Conservation (phyloP, 2,329 filamentous ascomycete species). For the Colletotrichum cereale region DNA sequence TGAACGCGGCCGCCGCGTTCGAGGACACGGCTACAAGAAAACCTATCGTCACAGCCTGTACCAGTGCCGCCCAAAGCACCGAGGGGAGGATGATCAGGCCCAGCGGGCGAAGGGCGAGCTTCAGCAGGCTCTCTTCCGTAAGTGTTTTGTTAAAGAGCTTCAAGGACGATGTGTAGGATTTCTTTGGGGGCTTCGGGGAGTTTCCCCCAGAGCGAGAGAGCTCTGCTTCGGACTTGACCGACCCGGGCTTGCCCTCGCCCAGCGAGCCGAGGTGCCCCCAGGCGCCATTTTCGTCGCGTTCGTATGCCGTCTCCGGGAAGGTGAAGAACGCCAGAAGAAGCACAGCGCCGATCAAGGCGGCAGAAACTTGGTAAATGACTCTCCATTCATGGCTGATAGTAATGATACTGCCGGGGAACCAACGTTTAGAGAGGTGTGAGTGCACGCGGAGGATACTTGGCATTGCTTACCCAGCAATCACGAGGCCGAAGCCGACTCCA, state of each 20-base stretch:
- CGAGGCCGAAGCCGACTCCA: slow-evolving; percentile 57
- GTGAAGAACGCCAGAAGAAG: slow-evolving; percentile 64
- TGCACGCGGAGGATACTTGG: too few relatives aligned
- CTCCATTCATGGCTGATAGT: slow-evolving; percentile 63
- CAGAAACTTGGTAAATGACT: slow-evolving; percentile 63
- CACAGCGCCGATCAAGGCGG: slow-evolving; percentile 62
- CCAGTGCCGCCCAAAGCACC: slow-evolving; percentile 67
- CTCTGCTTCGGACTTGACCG: slow-evolving; percentile 40
- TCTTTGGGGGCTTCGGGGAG: slow-evolving; percentile 39
- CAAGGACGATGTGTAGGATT: slow-evolving; percentile 52
- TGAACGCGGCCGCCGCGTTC: slow-evolving; percentile 61
- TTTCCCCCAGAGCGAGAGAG: slow-evolving; percentile 18
- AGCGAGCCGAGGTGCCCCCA: slow-evolving; percentile 23
- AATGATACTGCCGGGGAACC: slow-evolving; percentile 53
- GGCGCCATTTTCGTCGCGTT: slow-evolving; percentile 44
- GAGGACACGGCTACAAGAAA: slow-evolving; percentile 68
- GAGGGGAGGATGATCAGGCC: slow-evolving; percentile 63
- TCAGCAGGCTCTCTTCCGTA: slow-evolving; percentile 61
- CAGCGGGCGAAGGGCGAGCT: slow-evolving; percentile 63
- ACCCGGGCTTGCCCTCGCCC: slow-evolving; percentile 27
- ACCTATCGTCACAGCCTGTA: slow-evolving; percentile 67
- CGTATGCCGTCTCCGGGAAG: slow-evolving; percentile 70
- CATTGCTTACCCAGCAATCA: slow-evolving; percentile 54
- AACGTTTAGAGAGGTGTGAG: slow-evolving; percentile 6
- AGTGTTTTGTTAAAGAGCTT: slow-evolving; percentile 55